A percentile compares a stretch with the other conserved stretches of the same genome.
Evolutionary conservation across 495 filamentous ascomycete genomes (phyloP).

Genomic region (Penicillium flavigenum): DNA sequence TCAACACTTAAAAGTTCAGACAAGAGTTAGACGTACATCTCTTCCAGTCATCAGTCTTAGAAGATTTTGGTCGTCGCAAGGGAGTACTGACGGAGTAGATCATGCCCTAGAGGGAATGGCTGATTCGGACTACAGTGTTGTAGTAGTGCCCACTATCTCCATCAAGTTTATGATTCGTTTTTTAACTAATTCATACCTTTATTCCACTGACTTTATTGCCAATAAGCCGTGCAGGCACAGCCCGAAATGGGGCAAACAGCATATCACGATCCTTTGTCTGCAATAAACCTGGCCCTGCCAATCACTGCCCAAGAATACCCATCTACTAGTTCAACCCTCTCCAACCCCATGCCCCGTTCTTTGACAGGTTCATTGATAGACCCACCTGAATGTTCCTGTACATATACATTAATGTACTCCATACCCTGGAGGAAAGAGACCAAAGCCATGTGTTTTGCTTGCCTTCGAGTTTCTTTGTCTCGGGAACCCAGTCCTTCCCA

Average conservation of each 20-base stretch:
- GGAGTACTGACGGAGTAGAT: not conserved
- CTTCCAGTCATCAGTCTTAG: not conserved
- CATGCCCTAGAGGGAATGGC: no score
- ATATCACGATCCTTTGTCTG: not conserved
- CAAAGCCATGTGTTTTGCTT: not conserved
- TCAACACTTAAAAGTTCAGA: no score
- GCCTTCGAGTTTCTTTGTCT: constrained; percentile 8
- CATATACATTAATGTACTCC: not conserved
- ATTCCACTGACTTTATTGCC: not conserved
- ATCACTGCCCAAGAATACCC: not conserved
- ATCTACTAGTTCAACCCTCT: not conserved
- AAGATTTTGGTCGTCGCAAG: not conserved
- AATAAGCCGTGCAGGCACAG: not conserved
- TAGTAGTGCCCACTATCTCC: not conserved
- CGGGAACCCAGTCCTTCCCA: not conserved
- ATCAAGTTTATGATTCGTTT: not conserved
- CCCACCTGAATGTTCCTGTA: not conserved
- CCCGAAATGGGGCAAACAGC: not conserved
- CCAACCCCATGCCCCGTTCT: not conserved
- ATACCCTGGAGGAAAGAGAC: not conserved
- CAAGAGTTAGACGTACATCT: not conserved
- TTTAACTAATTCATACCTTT: not conserved
- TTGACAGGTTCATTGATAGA: not conserved
- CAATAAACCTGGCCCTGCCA: not conserved
- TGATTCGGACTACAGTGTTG: not conserved